Base-by-base conservation (phyloP, 148 eudicot genomes). In the Tetragonia tetragonoides region DNA sequence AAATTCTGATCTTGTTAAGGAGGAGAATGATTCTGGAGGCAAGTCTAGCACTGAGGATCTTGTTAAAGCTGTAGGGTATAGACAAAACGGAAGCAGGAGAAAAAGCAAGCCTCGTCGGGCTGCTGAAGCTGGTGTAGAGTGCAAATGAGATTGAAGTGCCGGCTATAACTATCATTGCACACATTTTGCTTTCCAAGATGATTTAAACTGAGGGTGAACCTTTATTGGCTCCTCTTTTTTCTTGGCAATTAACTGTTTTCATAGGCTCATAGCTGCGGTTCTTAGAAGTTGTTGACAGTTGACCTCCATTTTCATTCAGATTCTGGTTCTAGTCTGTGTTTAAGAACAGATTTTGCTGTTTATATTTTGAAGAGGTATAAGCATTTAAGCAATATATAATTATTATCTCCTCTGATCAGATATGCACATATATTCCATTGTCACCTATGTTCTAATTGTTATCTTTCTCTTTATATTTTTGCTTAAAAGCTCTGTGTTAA, bases 51-150 rank as follows among this genome's bases (percentile, higher is more conserved):
- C 70, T 34, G 81, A 78, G 61, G 83, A 73, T 15, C 67, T 80
- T 57, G 79, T 85, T 12, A 89, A 88, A 80, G 66, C 82, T 23
- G 87, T 85, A 65, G 93, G 95, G 56, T 90, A 88, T 76, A 87
- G 97, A 79, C 90, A 83, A 59, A 89, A 76, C 54, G 92, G 97
- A 64, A 90, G 92, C 79, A 83, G 97, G 75, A 76, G 93, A 68
- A 93, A 90, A 78, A 88, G 79, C 84, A 90, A 88, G 81, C 97
- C 97, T 76, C 85, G 83, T 17, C 84, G 97, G 72, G 97, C 95
- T 82, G 97, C 97, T 78, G 95, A 89, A 84, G 97, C 83, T 74
- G 94, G 97, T 17, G 94, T 92, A 23, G 88, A 90, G 79, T 92
- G 92, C 89, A 79, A 70, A 69, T 88, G 81, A 87, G 74, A 18